Evolutionary conservation across 805 yeast species (phyloP), one percentile per base, ranked within the genome.

Genomic region (Candida nemodendra): DNA sequence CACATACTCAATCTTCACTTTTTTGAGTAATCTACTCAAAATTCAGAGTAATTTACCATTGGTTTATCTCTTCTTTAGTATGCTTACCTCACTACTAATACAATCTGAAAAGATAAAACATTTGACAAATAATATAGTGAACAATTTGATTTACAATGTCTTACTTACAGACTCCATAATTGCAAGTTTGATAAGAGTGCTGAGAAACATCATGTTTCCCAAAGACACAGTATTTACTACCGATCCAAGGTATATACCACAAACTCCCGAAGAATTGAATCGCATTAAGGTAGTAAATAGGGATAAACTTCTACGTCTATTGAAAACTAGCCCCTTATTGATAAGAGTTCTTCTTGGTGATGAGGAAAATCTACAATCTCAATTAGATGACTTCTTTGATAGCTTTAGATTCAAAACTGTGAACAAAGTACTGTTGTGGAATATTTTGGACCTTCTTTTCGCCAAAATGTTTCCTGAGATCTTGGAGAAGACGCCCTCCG

Each of bases 371-470:
- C 30, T 50, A 4, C 37, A 38, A 2, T 3, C 17, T 3, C 46
- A 49, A 9, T 21, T 51, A 54, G 41, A 53, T 11, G 25, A 22
- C 4, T 60, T 74, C 25, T 42, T 69, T 22, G 55, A 59, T 17
- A 43, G 59, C 7, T 65, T 69, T 30, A 53, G 58, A 12, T 57
- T 67, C 32, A 63, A 62, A 34, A 45, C 60, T 8, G 57, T 73
- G 30, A 76, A 75, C 51, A 68, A 71, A 45, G 59, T 69, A 14
- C 49, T 76, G 35, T 40, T 71, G 5, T 65, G 68, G 53, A 63
- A 59, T 28, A 16, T 74, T 0, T 14, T 72, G 25, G 80, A 76
- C 46, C 57, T 70, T 27, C 12, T 70, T 0, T 47, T 74, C 6
- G 52, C 66, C 9, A 60, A 64, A 36, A 19, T 69, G 15, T 58